A percentile compares a stretch with the other conserved stretches of the same genome.
Evolutionary conservation across 768 basidiomycete species (phyloP).

Genomic region (Coprinopsis marcescibilis): DNA sequence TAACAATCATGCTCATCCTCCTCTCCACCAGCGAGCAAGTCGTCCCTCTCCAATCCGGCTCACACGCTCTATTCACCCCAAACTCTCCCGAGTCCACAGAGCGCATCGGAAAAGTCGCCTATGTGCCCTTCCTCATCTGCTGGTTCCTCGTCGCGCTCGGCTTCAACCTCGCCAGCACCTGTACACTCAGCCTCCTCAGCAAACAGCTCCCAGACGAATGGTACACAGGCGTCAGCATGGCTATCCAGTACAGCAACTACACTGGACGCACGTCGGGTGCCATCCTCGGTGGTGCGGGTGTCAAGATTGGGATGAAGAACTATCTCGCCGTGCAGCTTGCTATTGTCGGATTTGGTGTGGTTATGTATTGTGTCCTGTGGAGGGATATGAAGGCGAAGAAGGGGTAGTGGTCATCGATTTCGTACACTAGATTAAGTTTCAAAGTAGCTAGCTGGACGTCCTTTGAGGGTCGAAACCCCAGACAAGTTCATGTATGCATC

Average conservation of each 20-base stretch:
- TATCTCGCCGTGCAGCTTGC: conserved; percentile 57
- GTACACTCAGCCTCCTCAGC: conserved; percentile 59
- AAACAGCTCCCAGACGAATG: conserved; percentile 63
- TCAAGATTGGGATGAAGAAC: conserved; percentile 52
- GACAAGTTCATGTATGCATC: no score
- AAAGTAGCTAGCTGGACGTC: no score
- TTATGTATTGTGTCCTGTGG: conserved; percentile 55
- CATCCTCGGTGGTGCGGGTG: conserved; percentile 62
- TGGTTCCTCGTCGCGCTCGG: conserved; percentile 64
- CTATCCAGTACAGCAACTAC: conserved; percentile 67
- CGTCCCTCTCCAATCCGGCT: no score
- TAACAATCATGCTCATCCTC: conserved; percentile 45
- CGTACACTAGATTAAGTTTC: no score
- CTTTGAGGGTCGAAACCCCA: no score
- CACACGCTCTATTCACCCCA: no score
- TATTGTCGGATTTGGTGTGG: conserved; percentile 50
- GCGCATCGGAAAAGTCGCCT: conserved; percentile 33
- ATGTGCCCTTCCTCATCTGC: conserved; percentile 41
- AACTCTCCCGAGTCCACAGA: no score
- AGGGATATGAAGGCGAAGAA: conserved; percentile 59
- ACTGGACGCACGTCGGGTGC: conserved; percentile 60
- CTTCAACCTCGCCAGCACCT: conserved; percentile 68
- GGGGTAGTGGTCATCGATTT: no score
- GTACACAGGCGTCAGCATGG: conserved; percentile 52
- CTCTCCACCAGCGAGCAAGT: no score